These are phyloP conservation scores for Penicillium janthinellum DNA, from an alignment of 2,329 filamentous ascomycete species.

Conservation along the genomic window DNA sequence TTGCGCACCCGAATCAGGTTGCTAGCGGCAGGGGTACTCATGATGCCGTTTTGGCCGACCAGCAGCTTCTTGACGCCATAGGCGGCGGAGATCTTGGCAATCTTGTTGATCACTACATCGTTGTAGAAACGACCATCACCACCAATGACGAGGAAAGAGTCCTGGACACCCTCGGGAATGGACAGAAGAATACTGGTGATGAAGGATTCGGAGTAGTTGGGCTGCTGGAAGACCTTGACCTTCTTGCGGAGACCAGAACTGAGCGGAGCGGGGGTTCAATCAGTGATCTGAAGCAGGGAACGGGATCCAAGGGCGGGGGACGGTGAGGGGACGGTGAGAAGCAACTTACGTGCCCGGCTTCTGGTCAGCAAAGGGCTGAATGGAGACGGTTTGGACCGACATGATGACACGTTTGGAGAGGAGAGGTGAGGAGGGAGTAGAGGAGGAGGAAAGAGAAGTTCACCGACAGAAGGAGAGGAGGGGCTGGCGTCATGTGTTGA, in stretches of 20 bases:
- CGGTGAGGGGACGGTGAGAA: not conserved
- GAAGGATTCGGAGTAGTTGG: slow-evolving; percentile 95
- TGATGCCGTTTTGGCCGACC: slow-evolving; percentile 92
- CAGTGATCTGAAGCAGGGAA: not conserved
- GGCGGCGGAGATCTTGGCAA: slow-evolving; percentile 93
- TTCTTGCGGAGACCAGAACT: slow-evolving; percentile 99
- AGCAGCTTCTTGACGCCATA: slow-evolving; percentile 99
- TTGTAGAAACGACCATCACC: slow-evolving; percentile 98
- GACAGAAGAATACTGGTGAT: slow-evolving; percentile 91
- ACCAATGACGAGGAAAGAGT: slow-evolving; percentile 89
- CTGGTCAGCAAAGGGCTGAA: slow-evolving; percentile 90
- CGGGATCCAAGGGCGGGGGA: not conserved
- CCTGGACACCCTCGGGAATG: slow-evolving; percentile 90
- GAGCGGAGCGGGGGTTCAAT: slow-evolving; percentile 22
- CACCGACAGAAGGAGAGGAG: slow-evolving; percentile 30
- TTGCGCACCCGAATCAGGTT: slow-evolving; percentile 93
- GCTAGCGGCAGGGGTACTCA: slow-evolving; percentile 94
- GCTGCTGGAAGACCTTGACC: slow-evolving; percentile 95
- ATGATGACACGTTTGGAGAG: slow-evolving; percentile 52
- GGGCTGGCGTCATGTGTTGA: slow-evolving; percentile 31
- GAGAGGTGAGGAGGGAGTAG: slow-evolving; percentile 5
- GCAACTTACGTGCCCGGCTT: slow-evolving; percentile 94
- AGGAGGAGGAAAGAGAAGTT: slow-evolving; percentile 16
- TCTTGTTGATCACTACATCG: slow-evolving; percentile 92
- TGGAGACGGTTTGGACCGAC: slow-evolving; percentile 75